Percentiles rank a stretch among this genome's conserved stretches.
These are phyloP conservation scores for Citrus unshiu DNA, from an alignment of 345 rosid genomes.

Conservation along the genomic window DNA sequence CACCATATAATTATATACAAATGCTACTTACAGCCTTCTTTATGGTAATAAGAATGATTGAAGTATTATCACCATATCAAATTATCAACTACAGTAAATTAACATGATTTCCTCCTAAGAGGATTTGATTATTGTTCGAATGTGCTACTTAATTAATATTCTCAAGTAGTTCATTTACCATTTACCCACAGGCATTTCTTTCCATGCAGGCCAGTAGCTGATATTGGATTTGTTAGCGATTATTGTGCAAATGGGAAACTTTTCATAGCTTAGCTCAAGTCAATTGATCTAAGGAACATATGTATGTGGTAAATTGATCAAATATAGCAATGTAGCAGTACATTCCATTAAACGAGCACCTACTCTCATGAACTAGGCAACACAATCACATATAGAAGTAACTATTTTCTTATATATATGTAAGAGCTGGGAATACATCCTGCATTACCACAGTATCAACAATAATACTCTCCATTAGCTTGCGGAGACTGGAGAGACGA, in stretches of 20 bases:
- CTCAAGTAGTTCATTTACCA: neutral
- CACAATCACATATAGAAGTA: neutral
- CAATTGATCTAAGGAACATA: neutral
- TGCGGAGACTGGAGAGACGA: neutral
- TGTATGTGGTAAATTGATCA: neutral
- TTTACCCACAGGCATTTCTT: too few relatives aligned
- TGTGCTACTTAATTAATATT: neutral
- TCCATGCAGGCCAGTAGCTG: neutral
- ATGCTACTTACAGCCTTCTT: neutral
- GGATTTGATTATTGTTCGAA: neutral
- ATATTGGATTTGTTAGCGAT: neutral
- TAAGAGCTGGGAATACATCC: neutral
- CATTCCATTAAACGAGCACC: too few relatives aligned
- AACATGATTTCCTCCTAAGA: neutral
- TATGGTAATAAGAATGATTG: neutral
- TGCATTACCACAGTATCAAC: neutral
- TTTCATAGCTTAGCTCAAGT: neutral
- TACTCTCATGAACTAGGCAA: neutral
- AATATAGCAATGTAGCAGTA: neutral
- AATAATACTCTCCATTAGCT: too few relatives aligned
- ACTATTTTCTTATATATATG: neutral
- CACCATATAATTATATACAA: too few relatives aligned
- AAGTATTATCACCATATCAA: neutral
- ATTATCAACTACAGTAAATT: neutral
- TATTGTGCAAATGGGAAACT: neutral